Base-by-base conservation (phyloP, 805 yeast genomes). In the Starmerella stigmatis region DNA sequence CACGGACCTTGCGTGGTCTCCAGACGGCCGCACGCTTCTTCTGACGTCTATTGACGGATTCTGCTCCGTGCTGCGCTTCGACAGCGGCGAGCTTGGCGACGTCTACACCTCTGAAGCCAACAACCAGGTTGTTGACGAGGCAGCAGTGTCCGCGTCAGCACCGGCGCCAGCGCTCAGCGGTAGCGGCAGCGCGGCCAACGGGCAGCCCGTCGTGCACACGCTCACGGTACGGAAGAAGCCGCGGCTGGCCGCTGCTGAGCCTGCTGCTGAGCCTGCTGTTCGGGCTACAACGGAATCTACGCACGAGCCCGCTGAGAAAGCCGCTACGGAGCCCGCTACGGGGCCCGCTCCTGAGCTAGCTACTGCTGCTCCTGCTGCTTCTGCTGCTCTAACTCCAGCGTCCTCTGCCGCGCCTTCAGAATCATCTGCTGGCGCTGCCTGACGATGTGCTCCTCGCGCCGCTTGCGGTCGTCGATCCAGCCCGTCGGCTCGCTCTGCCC, bases 11-110 rank as follows among this genome's bases (percentile, higher is more conserved):
- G 65, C 80, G 8, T 92, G 98, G 98, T 72, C 83, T 19, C 63
- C 65, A 4, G 86, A 84, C 61, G 98, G 97, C 0, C 62, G 64
- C 13, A 65, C 74, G 12, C 62, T 92, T 15, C 67, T 89, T 54
- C 69, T 83, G 20, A 78, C 94, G 6, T 83, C 96, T 0, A 82
- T 94, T 0, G 98, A 92, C 61, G 97, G 97, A 16, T 89, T 86
- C 60, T 81, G 96, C 52, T 81, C 95, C 1, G 72, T 72, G 36
- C 61, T 88, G 1, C 62, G 67, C 6, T 73, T 86, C 39, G 72
- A 72, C 4, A 61, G 64, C 2, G 71, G 64, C 2, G 68, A 75
- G 11, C 67, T 85, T 27, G 95, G 95, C 1, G 67, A 57, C 15
- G 51, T 45, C 9, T 55, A 43, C 20, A 35, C 30, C n/a, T n/a